These are phyloP conservation scores for Solanum lycopersicoides DNA, from an alignment of 257 asterid species.

Conservation along the genomic window DNA sequence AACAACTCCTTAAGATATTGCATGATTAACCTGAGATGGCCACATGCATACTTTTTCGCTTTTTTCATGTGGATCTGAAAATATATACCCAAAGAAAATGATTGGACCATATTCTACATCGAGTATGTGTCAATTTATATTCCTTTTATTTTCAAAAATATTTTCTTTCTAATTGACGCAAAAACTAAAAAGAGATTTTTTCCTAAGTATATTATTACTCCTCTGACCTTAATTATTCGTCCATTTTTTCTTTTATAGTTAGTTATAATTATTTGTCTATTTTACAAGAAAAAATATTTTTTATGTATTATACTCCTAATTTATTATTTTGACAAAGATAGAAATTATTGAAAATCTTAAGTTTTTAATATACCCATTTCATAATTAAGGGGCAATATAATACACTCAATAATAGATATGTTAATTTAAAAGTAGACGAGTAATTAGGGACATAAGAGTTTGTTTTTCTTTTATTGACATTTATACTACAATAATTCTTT, in stretches of 20 bases:
- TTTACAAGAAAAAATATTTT: too few species aligned
- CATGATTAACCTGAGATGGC: neutral
- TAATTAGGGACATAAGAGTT: neutral
- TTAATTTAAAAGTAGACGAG: too few species aligned
- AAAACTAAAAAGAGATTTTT: neutral
- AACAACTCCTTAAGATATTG: neutral
- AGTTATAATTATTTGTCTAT: too few species aligned
- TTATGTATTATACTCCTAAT: too few species aligned
- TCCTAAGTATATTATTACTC: too few species aligned
- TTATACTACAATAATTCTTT: neutral
- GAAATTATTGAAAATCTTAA: too few species aligned
- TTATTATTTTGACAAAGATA: too few species aligned
- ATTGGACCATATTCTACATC: neutral
- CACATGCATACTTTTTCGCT: neutral
- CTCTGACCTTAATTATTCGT: too few species aligned
- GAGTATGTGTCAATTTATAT: neutral
- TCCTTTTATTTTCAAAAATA: neutral
- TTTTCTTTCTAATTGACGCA: neutral
- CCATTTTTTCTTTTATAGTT: too few species aligned
- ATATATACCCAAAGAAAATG: neutral
- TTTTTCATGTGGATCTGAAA: neutral
- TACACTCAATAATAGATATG: too few species aligned
- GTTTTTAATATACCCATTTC: too few species aligned
- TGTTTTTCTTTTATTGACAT: neutral
- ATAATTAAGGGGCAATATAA: too few species aligned